A percentile compares a stretch with the other conserved stretches of the same genome.
phyloP scores from a whole-genome alignment of 768 basidiomycete species.

The Amyloporia xantha region DNA sequence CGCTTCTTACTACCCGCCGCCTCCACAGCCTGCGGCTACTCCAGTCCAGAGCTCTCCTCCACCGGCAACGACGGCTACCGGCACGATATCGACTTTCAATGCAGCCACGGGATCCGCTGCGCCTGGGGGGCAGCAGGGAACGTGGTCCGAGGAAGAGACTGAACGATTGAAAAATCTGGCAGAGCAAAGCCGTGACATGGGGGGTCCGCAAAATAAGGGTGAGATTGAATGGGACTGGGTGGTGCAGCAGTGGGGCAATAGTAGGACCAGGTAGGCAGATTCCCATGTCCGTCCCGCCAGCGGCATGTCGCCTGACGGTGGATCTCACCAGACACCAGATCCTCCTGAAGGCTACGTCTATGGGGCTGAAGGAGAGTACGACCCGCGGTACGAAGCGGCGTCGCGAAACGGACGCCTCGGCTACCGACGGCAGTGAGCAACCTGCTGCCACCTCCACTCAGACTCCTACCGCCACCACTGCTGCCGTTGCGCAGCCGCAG shows the following conservation, averaged over 20 bases:
- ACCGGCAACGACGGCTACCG: constrained; percentile 12
- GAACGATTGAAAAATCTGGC: constrained; percentile 62
- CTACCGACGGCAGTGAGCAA: constrained; percentile 12
- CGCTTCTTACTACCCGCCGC: constrained; percentile 18
- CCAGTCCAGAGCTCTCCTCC: constrained; percentile 8
- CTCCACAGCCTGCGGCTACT: constrained; percentile 22
- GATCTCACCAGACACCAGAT: constrained; percentile 61
- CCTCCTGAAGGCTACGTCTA: constrained; percentile 69
- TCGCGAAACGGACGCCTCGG: constrained; percentile 34
- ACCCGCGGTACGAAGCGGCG: constrained; percentile 56
- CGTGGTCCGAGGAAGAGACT: constrained; percentile 76
- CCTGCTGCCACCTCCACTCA: constrained; percentile 7
- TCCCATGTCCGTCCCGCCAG: neutral
- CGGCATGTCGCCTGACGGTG: neutral
- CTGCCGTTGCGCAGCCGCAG: constrained; percentile 6
- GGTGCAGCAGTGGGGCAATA: constrained; percentile 64
- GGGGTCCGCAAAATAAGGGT: constrained; percentile 34
- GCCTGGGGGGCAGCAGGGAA: constrained; percentile 49
- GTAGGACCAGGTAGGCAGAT: constrained; percentile 54
- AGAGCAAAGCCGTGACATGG: constrained; percentile 51
- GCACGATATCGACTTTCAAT: constrained; percentile 19
- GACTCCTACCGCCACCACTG: constrained; percentile 9
- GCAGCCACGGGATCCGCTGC: constrained; percentile 20
- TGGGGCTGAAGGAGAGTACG: constrained; percentile 74
- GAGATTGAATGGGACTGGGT: constrained; percentile 82